Evolutionary conservation across 164 flowering plant genomes (phyloP).

Genomic region (Umbellularia californica): DNA sequence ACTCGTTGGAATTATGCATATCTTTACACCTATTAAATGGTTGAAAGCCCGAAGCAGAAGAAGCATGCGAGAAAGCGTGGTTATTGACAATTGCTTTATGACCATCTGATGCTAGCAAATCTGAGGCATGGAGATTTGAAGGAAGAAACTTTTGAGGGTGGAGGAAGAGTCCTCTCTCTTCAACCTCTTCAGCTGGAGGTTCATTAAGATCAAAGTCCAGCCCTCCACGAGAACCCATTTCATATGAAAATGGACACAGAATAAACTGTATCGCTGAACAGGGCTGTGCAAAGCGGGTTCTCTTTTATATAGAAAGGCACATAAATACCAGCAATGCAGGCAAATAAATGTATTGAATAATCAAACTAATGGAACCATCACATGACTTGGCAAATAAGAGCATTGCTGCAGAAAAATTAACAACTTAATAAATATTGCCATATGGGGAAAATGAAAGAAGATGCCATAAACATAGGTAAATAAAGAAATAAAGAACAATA

Average conservation of each 20-base stretch:
- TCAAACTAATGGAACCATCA: neutral
- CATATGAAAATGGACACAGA: conserved; percentile 57
- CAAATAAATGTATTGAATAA: neutral
- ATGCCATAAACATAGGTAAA: neutral
- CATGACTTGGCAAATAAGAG: neutral
- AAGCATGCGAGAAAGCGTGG: conserved; percentile 69
- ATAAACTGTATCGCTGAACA: conserved; percentile 20
- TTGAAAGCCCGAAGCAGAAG: conserved; percentile 87
- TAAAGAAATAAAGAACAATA: too few species aligned
- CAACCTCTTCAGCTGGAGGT: conserved; percentile 79
- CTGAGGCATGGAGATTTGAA: conserved; percentile 35
- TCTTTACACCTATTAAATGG: conserved; percentile 63
- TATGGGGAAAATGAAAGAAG: neutral
- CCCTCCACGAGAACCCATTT: conserved; percentile 85
- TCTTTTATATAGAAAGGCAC: conserved; percentile 20
- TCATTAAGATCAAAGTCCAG: conserved; percentile 89
- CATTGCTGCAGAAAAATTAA: neutral
- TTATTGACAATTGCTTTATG: conserved; percentile 46
- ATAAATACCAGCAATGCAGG: conserved; percentile 28
- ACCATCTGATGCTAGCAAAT: conserved; percentile 32
- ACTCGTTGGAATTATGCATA: conserved; percentile 22
- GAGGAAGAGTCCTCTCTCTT: conserved; percentile 36
- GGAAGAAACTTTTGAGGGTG: conserved; percentile 72
- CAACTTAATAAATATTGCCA: neutral
- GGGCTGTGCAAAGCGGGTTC: conserved; percentile 6